Evolutionary conservation across 2,329 filamentous ascomycete genomes (phyloP).

Genomic region (Alternaria arbusti): DNA sequence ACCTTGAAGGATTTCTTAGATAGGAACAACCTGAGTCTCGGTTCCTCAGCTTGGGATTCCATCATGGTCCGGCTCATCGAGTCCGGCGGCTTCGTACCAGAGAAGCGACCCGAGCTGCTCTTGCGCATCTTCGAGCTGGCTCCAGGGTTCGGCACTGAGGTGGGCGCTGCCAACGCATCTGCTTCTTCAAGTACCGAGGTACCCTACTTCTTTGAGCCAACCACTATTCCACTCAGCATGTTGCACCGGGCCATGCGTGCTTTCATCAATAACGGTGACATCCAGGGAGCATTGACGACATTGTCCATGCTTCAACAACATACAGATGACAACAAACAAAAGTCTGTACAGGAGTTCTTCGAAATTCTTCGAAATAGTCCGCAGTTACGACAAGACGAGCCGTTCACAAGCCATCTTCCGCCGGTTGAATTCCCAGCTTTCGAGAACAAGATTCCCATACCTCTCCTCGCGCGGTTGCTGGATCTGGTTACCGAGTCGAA

Average conservation of each 20-base stretch:
- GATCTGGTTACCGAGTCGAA: conserved; percentile 57
- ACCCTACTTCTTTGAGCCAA: conserved; percentile 54
- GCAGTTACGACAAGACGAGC: conserved; percentile 23
- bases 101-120: conserved; percentile 54
- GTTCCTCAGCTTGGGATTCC: conserved; percentile 53
- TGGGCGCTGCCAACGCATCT: conserved; percentile 46
- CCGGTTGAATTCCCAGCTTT: conserved; percentile 55
- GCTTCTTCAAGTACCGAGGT: conserved; percentile 22
- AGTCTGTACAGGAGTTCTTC: conserved; percentile 53
- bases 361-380: conserved; percentile 30
- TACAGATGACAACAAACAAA: conserved; percentile 53
- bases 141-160: conserved; percentile 51
- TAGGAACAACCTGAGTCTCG: conserved; percentile 47
- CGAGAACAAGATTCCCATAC: conserved; percentile 53
- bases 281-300: conserved; percentile 47
- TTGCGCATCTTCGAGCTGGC: conserved; percentile 50
- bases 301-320: conserved; percentile 48
- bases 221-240: conserved; percentile 50
- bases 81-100: conserved; percentile 54
- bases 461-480: conserved; percentile 58
- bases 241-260: conserved; percentile 52
- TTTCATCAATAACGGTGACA: conserved; percentile 48
- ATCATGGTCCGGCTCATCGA: conserved; percentile 59
- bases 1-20: conserved; percentile 48
- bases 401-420: conserved; percentile 32